Percentiles rank a stretch among this genome's conserved stretches.
Conservation (phyloP, 1,284 basidiomycete species). For the Ustilago trichophora region DNA sequence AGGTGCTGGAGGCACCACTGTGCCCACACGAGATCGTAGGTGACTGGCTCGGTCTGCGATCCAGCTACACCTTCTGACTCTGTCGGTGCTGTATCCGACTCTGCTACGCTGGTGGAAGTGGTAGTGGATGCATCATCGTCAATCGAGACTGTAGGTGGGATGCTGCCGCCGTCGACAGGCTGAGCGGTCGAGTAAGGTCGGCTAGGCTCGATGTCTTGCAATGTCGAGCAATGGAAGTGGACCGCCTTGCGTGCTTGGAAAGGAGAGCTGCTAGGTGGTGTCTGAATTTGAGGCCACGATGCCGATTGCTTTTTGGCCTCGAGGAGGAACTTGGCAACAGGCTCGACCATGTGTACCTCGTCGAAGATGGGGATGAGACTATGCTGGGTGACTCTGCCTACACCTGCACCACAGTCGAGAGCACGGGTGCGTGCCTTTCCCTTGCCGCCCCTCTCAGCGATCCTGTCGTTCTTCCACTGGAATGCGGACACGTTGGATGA, state of each 20-base stretch:
- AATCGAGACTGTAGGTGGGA: slow-evolving; percentile 31
- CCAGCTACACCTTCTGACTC: slow-evolving; percentile 28
- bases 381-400: slow-evolving; percentile 62
- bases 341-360: slow-evolving; percentile 65
- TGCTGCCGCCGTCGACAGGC: slow-evolving; percentile 9
- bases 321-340: slow-evolving; percentile 60
- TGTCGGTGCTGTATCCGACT: background rate
- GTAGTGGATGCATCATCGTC: slow-evolving; percentile 13
- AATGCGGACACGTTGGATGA: slow-evolving; percentile 44
- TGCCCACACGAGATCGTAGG: slow-evolving; percentile 62
- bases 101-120: background rate
- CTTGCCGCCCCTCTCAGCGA: slow-evolving; percentile 51
- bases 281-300: slow-evolving; percentile 48
- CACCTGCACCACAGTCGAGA: slow-evolving; percentile 64
- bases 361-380: slow-evolving; percentile 61
- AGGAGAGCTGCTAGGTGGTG: slow-evolving; percentile 44
- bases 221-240: slow-evolving; percentile 61
- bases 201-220: slow-evolving; percentile 60
- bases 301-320: slow-evolving; percentile 55
- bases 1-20: slow-evolving; percentile 66
- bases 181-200: slow-evolving; percentile 39
- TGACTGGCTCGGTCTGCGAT: slow-evolving; percentile 37
- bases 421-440: slow-evolving; percentile 56
- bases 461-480: slow-evolving; percentile 48
- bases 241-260: slow-evolving; percentile 60